Conservation (phyloP, 495 filamentous ascomycete genomes). For the Cercophora scortea region DNA sequence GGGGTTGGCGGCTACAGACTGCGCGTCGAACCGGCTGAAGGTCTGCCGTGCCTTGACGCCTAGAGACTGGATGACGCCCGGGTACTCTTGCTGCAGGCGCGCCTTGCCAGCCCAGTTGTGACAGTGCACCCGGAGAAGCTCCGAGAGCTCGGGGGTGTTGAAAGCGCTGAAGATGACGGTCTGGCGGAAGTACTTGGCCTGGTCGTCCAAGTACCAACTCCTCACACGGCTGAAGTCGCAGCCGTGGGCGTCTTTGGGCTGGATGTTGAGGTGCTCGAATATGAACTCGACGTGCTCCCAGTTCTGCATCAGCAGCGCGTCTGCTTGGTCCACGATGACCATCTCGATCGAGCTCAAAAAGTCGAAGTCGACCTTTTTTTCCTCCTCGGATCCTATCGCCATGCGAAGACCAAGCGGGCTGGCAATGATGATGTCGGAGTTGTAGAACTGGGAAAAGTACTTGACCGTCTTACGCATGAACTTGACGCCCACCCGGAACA, state of each 20-base stretch:
- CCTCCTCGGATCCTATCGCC: slow-evolving; percentile 72
- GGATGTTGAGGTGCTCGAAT: slow-evolving; percentile 84
- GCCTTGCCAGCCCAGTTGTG: slow-evolving; percentile 70
- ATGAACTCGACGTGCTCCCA: slow-evolving; percentile 93
- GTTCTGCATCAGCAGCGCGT: slow-evolving; percentile 93
- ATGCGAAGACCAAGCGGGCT: slow-evolving; percentile 84
- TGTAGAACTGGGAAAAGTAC: slow-evolving; percentile 92
- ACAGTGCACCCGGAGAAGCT: slow-evolving; percentile 67
- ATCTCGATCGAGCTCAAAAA: slow-evolving; percentile 91
- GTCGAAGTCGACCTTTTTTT: slow-evolving; percentile 76
- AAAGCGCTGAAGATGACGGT: slow-evolving; percentile 73
- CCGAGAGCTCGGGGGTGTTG: slow-evolving; percentile 82
- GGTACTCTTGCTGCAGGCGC: slow-evolving; percentile 59
- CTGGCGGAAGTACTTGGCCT: slow-evolving; percentile 74
- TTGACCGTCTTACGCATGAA: slow-evolving; percentile 94
- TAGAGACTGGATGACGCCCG: slow-evolving; percentile 60
- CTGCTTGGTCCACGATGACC: slow-evolving; percentile 82
- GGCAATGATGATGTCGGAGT: slow-evolving; percentile 88
- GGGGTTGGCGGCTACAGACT: slow-evolving; percentile 62
- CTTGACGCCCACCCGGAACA: slow-evolving; percentile 88
- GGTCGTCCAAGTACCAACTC: slow-evolving; percentile 82
- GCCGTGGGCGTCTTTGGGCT: slow-evolving; percentile 82
- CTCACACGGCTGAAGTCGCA: slow-evolving; percentile 92
- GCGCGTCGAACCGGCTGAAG: slow-evolving; percentile 78
- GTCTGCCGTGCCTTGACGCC: slow-evolving; percentile 69